A percentile compares a stretch with the other conserved stretches of the same genome.
These are phyloP conservation scores for Colletotrichum costaricense DNA, from an alignment of 2,329 filamentous ascomycete species.

Conservation along the genomic window DNA sequence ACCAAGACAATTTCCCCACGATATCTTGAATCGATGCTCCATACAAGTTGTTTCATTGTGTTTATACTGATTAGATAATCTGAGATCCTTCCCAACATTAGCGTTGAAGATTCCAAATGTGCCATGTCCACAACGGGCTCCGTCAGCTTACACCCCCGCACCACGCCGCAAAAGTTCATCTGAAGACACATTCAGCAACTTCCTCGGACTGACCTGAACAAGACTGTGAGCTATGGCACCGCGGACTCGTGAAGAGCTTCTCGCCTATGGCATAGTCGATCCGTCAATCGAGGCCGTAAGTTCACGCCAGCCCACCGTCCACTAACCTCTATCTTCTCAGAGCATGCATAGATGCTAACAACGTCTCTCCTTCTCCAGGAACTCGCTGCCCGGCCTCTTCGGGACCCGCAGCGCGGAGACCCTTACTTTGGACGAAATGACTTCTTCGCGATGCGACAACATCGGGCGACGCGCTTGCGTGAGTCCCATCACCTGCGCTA, in stretches of 20 bases:
- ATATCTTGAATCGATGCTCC: not conserved
- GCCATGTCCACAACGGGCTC: not conserved
- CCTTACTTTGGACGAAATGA: slow-evolving; percentile 18
- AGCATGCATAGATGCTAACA: not conserved
- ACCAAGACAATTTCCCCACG: not conserved
- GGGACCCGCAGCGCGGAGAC: slow-evolving; percentile 1
- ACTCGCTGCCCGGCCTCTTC: slow-evolving; percentile 8
- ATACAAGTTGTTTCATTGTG: not conserved
- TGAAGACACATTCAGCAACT: not conserved
- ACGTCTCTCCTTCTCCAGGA: not conserved
- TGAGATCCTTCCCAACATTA: not conserved
- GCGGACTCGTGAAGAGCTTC: slow-evolving; percentile 14
- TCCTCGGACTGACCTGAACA: not conserved
- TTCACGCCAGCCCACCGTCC: too few species aligned
- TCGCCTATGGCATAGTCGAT: slow-evolving; percentile 10
- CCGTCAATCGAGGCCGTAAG: slow-evolving; percentile 15
- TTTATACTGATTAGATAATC: not conserved
- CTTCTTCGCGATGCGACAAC: slow-evolving; percentile 16
- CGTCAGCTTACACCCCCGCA: not conserved
- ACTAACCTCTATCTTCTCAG: too few species aligned
- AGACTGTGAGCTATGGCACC: not conserved
- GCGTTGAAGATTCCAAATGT: not conserved
- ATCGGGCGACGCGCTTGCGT: slow-evolving; percentile 18
- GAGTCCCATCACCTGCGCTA: slow-evolving; percentile 24
- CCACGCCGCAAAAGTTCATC: too few species aligned